phyloP scores from a whole-genome alignment of 257 asterid species.

The Linderniella brevidens region DNA sequence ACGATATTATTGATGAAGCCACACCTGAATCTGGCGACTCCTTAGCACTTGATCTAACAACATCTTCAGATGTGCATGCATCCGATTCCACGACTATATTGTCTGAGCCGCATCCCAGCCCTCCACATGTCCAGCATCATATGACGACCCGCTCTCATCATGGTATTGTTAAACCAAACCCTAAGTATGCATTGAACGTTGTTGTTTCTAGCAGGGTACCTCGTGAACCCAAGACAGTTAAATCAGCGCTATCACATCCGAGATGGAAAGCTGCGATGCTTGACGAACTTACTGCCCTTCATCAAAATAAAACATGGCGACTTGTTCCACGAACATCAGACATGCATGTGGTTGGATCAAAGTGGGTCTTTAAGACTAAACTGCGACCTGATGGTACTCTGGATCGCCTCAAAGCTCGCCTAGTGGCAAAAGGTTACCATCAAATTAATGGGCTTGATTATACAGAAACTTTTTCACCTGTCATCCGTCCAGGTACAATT shows the following conservation, averaged over 20 bases:
- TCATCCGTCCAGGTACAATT: conserved; percentile 1
- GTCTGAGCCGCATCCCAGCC: not conserved
- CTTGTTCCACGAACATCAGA: not conserved
- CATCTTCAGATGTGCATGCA: no score
- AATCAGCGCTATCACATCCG: not conserved
- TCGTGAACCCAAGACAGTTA: not conserved
- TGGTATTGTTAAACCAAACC: not conserved
- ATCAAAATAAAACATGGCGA: not conserved
- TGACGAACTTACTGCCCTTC: not conserved
- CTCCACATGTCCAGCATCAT: not conserved
- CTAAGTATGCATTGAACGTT: no score
- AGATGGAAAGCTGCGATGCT: not conserved
- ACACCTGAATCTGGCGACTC: no score
- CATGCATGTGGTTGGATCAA: conserved; percentile 4
- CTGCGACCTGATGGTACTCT: conserved; percentile 3
- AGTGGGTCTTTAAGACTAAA: conserved; percentile 1
- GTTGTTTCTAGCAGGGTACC: not conserved
- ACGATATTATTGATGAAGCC: no score
- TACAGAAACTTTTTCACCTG: not conserved
- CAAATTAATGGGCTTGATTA: conserved; percentile 3
- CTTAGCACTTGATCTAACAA: no score
- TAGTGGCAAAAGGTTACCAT: conserved; percentile 4
- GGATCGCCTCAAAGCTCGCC: not conserved
- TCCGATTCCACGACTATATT: no score
- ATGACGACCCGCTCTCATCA: not conserved